These are phyloP conservation scores for Wallacemonas collosoma DNA, from an alignment of 208 protist species.

Conservation along the genomic window DNA sequence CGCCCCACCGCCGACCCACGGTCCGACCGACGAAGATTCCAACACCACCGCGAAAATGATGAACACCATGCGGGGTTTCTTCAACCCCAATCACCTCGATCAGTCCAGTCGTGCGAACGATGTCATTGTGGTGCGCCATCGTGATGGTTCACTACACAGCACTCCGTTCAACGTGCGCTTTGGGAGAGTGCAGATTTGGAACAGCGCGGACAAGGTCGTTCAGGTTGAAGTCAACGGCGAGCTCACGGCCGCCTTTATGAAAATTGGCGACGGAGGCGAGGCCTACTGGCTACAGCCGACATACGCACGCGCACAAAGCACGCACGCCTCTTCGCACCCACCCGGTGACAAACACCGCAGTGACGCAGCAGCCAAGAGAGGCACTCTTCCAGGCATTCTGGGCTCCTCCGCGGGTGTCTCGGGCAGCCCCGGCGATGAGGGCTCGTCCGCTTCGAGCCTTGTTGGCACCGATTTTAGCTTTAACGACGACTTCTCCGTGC, in stretches of 20 bases:
- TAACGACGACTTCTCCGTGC: conserved; percentile 18
- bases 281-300: conserved; percentile 92
- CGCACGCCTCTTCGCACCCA: too few relatives aligned
- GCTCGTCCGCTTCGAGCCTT: not conserved
- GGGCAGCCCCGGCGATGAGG: not conserved
- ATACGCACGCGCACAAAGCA: conserved; percentile 17
- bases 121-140: conserved; percentile 96
- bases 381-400: too few relatives aligned
- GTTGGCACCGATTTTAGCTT: conserved; percentile 1
- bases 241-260: conserved; percentile 92
- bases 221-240: conserved; percentile 95
- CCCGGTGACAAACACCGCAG: too few relatives aligned
- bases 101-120: conserved; percentile 95
- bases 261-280: conserved; percentile 94
- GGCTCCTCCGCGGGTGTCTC: not conserved
- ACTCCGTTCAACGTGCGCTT: conserved; percentile 98
- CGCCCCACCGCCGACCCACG: too few relatives aligned
- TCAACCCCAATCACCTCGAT: conserved; percentile 84
- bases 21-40: not conserved
- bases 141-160: conserved; percentile 92
- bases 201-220: conserved; percentile 90
- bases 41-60: conserved; percentile 47
- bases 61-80: conserved; percentile 65
- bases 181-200: conserved; percentile 93
- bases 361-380: too few relatives aligned